Base-by-base conservation (phyloP, 2,329 filamentous ascomycete species). In the Volutella citrinella region DNA sequence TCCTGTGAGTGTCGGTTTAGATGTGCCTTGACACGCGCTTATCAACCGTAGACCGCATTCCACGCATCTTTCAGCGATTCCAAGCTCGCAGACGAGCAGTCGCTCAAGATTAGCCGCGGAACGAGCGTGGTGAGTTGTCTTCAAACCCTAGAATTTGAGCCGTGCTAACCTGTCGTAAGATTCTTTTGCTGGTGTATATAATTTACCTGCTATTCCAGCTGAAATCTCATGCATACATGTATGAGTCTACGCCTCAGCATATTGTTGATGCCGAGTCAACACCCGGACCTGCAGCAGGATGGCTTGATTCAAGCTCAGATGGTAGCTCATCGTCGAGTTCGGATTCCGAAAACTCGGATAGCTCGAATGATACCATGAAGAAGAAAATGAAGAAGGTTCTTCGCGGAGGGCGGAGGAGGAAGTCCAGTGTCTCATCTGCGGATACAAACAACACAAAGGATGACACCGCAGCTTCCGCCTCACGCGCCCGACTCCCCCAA, bases 201-300 rank as follows among this genome's bases (percentile, higher is more conserved):
- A 66, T 95, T 13, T 95, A 95, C 56, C 76, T 95, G 20, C 56
- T 95, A 14, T 95, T 95, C 63, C 89, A 95, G 66, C 77, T 95
- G 41, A 94, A 94, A 63, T 93, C 88, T 2, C 89, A 95, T 57
- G 77, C 87, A 8, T 95, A 94, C 64, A 81, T 95, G 69, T 95
- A 95, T 51, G 85, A 89, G 61, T 93, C 88, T 47, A 95, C 87
- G 6, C 90, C 90, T 9, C 89, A 95, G 64, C 83, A 90, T 50
- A 84, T 94, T 40, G 93, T 96, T 44, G 90, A 96, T 49, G 88
- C 93, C 52, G 90, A 95, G 58, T 82, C 87, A 0, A 84, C 87
- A 27, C 90, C 90, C 15, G 90, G 90, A 45, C 82, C 93, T 1
- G 75, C 90, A 10, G 84, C 85, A 13, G 84, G 85, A 19, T 87